Conservation (phyloP, 2,329 filamentous ascomycete genomes). For the Rugonectria rugulosa region DNA sequence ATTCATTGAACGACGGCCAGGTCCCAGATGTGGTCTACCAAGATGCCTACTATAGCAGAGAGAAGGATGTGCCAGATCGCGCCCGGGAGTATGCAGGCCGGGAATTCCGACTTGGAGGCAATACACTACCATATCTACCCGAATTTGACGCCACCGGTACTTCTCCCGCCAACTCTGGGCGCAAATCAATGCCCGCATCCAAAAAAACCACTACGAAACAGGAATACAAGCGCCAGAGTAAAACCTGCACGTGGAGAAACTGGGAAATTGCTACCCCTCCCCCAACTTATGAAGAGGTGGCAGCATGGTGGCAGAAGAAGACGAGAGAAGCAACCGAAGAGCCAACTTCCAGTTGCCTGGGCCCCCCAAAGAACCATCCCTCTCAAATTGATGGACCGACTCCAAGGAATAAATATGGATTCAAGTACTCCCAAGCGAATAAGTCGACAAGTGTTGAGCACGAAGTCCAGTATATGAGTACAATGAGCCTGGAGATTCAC, state of each 20-base stretch:
- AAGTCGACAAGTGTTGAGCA: slow-evolving; percentile 80
- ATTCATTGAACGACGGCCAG: slow-evolving; percentile 34
- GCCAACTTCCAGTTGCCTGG: slow-evolving; percentile 28
- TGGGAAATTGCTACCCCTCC: slow-evolving; percentile 82
- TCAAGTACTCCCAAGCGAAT: slow-evolving; percentile 83
- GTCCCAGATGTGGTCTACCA: slow-evolving; percentile 79
- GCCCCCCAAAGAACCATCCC: slow-evolving; percentile 51
- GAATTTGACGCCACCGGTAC: slow-evolving; percentile 72
- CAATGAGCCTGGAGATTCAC: slow-evolving; percentile 92
- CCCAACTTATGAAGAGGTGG: slow-evolving; percentile 74
- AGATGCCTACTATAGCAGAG: slow-evolving; percentile 84
- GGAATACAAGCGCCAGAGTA: slow-evolving; percentile 55
- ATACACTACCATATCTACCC: slow-evolving; percentile 80
- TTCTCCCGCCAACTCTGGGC: slow-evolving; percentile 63
- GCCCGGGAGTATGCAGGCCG: slow-evolving; percentile 85
- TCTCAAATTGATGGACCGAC: slow-evolving; percentile 93
- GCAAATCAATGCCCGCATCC: slow-evolving; percentile 53
- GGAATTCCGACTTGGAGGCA: slow-evolving; percentile 81
- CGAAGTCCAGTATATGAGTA: slow-evolving; percentile 93
- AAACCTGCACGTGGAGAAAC: slow-evolving; percentile 60
- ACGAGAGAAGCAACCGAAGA: slow-evolving; percentile 15
- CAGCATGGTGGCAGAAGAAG: slow-evolving; percentile 67
- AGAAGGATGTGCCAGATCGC: slow-evolving; percentile 81
- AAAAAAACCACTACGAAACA: slow-evolving; percentile 61
- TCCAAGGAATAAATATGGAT: slow-evolving; percentile 80